A percentile compares a stretch with the other conserved stretches of the same genome.
Evolutionary conservation across 2,329 filamentous ascomycete genomes (phyloP).

Genomic region (Alternaria longipes): DNA sequence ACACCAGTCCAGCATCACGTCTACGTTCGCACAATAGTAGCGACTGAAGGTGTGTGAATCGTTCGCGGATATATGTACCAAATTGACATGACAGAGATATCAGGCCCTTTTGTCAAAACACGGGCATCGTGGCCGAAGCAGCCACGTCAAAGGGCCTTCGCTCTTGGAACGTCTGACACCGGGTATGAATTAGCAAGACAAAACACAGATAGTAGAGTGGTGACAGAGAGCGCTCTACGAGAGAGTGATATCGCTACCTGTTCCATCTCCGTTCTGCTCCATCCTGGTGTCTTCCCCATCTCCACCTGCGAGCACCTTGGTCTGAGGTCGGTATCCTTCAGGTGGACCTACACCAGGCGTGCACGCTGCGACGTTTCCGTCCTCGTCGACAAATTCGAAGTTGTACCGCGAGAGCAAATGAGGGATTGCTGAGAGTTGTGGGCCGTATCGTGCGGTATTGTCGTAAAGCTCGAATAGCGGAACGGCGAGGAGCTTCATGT

Average conservation of each 20-base stretch:
- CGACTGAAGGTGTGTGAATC: neutral
- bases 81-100: neutral
- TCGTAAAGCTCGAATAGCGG: slow-evolving; percentile 98
- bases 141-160: neutral
- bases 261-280: slow-evolving; percentile 49
- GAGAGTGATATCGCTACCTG: slow-evolving; percentile 46
- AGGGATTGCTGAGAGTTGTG: slow-evolving; percentile 94
- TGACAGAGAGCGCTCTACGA: slow-evolving; percentile 28
- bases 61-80: neutral
- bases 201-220: neutral
- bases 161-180: slow-evolving; percentile 12
- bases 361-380: slow-evolving; percentile 83
- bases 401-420: slow-evolving; percentile 95
- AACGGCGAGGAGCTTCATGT: slow-evolving; percentile 98
- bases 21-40: neutral
- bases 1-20: neutral
- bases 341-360: slow-evolving; percentile 79
- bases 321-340: slow-evolving; percentile 39
- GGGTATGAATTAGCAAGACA: slow-evolving; percentile 4
- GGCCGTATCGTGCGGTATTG: slow-evolving; percentile 92
- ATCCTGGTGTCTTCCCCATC: slow-evolving; percentile 50
- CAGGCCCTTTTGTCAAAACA: neutral
- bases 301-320: slow-evolving; percentile 50
- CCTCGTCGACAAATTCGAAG: slow-evolving; percentile 96
- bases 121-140: neutral